Base-by-base conservation (phyloP, 2,329 filamentous ascomycete genomes). In the Teratosphaeria destructans region DNA sequence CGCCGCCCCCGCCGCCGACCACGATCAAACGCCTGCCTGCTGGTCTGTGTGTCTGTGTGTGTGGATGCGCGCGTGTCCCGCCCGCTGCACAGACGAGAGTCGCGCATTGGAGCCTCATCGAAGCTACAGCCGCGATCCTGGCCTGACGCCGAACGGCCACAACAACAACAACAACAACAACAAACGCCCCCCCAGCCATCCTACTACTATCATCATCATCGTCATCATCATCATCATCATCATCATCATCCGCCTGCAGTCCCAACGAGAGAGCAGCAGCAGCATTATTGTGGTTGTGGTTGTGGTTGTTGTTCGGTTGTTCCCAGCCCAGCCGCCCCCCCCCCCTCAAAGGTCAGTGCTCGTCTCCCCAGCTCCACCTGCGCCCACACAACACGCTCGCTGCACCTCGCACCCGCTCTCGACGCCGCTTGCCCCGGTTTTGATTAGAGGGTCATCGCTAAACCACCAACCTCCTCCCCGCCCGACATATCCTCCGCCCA, bases 381-480 rank as follows among this genome's bases (percentile, higher is more conserved):
- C 35, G 10, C n/a, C n/a, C n/a, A n/a, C n/a, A n/a, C n/a, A n/a
- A n/a, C n/a, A n/a, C n/a, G n/a, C n/a, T n/a, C n/a, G n/a, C n/a
- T n/a, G n/a, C 56, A n/a, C 7, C 19, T 29, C 56, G 23, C 29
- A 34, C 39, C 27, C 39, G 23, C 47, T 47, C 52, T 47, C 56
- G 35, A 37, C n/a, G n/a, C n/a, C 53, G n/a, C 54, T 19, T 27
- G 34, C n/a, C n/a, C 55, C 53, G 60, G 57, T 60, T 58, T 49
- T 23, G 58, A 60, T 59, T 61, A 58, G 64, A 63, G n/a, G 57
- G 63, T 62, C 11, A 19, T 49, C 43, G 43, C 43, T 49, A 49
- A 49, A 65, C n/a, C 61, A 66, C 68, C 65, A 67, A 62, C 69
- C 65, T 68, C 60, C 64, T 53, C 67, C 64, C 65, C 65, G 60